Evolutionary conservation across 1,284 basidiomycete species (phyloP).

Genomic region (Agroathelia rolfsii): DNA sequence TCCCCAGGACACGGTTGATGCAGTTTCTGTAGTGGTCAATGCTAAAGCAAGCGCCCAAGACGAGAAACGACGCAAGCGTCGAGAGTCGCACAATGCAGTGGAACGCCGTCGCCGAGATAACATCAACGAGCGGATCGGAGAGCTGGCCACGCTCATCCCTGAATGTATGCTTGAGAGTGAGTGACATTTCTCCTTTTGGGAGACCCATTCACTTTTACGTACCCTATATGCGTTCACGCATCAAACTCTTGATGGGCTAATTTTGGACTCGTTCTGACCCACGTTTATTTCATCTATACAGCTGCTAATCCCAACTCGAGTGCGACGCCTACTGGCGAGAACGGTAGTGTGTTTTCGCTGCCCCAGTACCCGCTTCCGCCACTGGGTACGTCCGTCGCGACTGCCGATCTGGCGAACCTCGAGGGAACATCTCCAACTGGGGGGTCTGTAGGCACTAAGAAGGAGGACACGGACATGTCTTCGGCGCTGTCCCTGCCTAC

Average conservation of each 20-base stretch:
- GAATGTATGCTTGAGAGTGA: constrained; percentile 66
- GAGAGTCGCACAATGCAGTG: constrained; percentile 87
- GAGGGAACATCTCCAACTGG: too few relatives aligned
- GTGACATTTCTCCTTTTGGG: constrained; percentile 22
- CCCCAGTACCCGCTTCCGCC: too few relatives aligned
- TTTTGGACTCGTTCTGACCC: not conserved
- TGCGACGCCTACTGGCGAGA: constrained; percentile 15
- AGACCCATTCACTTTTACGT: not conserved
- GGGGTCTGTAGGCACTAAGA: too few relatives aligned
- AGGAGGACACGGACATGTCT: constrained; percentile 16
- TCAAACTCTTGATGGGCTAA: not conserved
- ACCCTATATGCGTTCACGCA: constrained; percentile 1
- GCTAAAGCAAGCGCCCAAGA: constrained; percentile 43
- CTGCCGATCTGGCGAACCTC: too few relatives aligned
- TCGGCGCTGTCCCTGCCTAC: constrained; percentile 4
- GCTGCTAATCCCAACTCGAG: constrained; percentile 2
- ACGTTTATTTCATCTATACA: constrained; percentile 3
- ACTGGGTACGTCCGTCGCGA: too few relatives aligned
- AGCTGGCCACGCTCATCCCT: constrained; percentile 81
- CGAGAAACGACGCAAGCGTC: constrained; percentile 69
- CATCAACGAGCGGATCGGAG: constrained; percentile 90
- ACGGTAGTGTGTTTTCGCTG: constrained; percentile 13
- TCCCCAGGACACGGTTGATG: too few relatives aligned
- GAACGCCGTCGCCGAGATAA: constrained; percentile 82
- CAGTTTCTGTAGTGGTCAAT: too few relatives aligned